These are phyloP conservation scores for Syncephalis fuscata DNA, from an alignment of 371 early-diverging fungal genomes.

Conservation along the genomic window DNA sequence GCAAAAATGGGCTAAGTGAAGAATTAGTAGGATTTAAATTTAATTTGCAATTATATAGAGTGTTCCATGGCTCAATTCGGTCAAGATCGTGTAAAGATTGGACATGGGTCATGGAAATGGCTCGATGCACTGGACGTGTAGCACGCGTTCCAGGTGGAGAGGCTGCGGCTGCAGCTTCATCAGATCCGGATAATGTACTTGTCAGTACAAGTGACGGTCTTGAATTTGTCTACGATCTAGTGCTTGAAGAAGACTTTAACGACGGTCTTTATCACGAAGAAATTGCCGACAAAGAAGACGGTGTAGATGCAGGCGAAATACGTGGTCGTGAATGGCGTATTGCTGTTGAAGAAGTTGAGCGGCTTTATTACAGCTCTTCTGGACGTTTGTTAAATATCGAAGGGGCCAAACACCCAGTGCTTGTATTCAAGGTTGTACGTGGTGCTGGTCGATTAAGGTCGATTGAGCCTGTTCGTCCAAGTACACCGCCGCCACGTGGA, in stretches of 20 bases:
- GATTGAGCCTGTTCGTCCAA: not conserved
- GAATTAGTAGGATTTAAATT: slow-evolving; percentile 15
- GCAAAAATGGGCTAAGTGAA: slow-evolving; percentile 13
- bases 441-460: too few relatives aligned
- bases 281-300: not conserved
- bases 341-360: slow-evolving; percentile 18
- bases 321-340: slow-evolving; percentile 6
- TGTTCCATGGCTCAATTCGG: slow-evolving; percentile 42
- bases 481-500: not conserved
- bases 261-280: slow-evolving; percentile 62
- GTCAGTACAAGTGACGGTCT: not conserved
- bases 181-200: not conserved
- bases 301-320: slow-evolving; percentile 7
- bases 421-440: slow-evolving; percentile 35
- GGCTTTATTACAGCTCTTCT: slow-evolving; percentile 50
- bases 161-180: too few relatives aligned
- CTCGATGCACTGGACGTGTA: slow-evolving; percentile 19
- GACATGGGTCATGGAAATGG: slow-evolving; percentile 66
- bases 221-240: slow-evolving; percentile 21
- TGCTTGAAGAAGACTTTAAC: slow-evolving; percentile 34
- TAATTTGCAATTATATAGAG: slow-evolving; percentile 30
- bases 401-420: slow-evolving; percentile 40
- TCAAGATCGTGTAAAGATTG: slow-evolving; percentile 26
- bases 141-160: slow-evolving; percentile 6
- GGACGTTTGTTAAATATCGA: slow-evolving; percentile 53